Evolutionary conservation across 2,329 filamentous ascomycete species (phyloP), one percentile per base, ranked within the genome.

Genomic region (Neonectria magnoliae): DNA sequence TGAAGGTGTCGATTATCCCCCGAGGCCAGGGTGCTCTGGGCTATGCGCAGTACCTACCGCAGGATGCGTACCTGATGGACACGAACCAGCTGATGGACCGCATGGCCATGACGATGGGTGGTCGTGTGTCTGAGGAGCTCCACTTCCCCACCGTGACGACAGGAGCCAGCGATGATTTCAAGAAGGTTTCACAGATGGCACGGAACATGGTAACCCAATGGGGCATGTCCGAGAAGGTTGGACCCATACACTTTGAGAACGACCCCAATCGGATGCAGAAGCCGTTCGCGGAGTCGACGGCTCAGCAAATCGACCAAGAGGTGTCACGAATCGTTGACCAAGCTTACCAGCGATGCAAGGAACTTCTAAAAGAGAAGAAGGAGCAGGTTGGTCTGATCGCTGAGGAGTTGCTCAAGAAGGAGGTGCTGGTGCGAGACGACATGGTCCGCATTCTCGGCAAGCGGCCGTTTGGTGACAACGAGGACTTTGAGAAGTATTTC

Each of bases 141-240:
- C 95, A 99, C 82, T 99, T 99, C 81, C 91, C 96, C 36, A 97
- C 94, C 0, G 96, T 99, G 20, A 99, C 96, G 2, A 96, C 93
- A 51, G 96, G 96, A 62, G 96, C 95, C 20, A 94, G 91, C 58
- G 96, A 98, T 78, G 96, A 99, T 78, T 99, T 99, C 87, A 95
- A 96, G 81, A 99, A 99, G 83, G 96, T 98, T 44, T 98, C 96
- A 2, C 88, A 90, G 61, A 95, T 98, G 92, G 97, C 96, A 4
- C 97, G 93, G 18, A 91, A 92, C 67, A 99, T 99, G 96, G 96
- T 99, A 31, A 99, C 95, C n/a, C 93, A 97, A 79, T 99, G 94
- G 91, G 96, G 96, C 71, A 99, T 99, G 96, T 97, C 92, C 44
- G 88, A 93, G 71, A 97, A 97, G 82, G 91, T 99, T 51, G 95